phyloP scores from a whole-genome alignment of 2,329 filamentous ascomycete species.

The Xylaria sp. region DNA sequence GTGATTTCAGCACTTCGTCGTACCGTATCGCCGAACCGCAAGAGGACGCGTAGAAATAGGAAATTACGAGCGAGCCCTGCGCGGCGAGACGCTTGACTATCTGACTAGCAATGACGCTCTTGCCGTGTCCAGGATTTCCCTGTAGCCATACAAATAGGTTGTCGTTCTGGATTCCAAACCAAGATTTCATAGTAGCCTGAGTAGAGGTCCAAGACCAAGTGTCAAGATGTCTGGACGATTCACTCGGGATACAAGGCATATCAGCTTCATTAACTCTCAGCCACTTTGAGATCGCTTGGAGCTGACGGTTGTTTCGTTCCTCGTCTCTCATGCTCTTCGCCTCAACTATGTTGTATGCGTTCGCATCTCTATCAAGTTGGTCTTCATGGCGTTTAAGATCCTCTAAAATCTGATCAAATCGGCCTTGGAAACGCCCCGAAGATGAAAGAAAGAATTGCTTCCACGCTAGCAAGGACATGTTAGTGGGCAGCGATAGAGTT shows the following conservation, averaged over 20 bases:
- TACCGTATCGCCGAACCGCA: conserved; percentile 42
- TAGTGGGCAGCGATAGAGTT: neutral
- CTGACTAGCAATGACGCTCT: conserved; percentile 43
- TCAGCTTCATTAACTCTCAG: conserved; percentile 42
- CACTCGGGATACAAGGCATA: conserved; percentile 38
- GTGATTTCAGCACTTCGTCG: conserved; percentile 28
- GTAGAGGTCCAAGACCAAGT: conserved; percentile 45
- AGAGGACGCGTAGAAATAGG: conserved; percentile 44
- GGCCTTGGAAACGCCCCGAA: conserved; percentile 47
- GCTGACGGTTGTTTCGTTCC: conserved; percentile 35
- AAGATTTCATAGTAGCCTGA: conserved; percentile 23
- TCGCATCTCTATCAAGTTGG: conserved; percentile 44
- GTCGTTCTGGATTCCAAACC: conserved; percentile 1
- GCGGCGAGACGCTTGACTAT: conserved; percentile 39
- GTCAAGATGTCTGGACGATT: conserved; percentile 37
- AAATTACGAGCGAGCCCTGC: conserved; percentile 30
- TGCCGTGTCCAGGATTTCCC: conserved; percentile 45
- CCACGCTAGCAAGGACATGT: conserved; percentile 40
- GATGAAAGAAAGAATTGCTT: conserved; percentile 44
- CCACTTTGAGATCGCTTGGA: conserved; percentile 36
- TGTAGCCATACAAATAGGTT: conserved; percentile 38
- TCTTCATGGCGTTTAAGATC: conserved; percentile 41
- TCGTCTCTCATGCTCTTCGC: conserved; percentile 32
- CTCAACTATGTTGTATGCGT: conserved; percentile 40
- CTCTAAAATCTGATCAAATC: conserved; percentile 43